Base-by-base conservation (phyloP, 164 flowering plant genomes). In the Litsea cubeba region DNA sequence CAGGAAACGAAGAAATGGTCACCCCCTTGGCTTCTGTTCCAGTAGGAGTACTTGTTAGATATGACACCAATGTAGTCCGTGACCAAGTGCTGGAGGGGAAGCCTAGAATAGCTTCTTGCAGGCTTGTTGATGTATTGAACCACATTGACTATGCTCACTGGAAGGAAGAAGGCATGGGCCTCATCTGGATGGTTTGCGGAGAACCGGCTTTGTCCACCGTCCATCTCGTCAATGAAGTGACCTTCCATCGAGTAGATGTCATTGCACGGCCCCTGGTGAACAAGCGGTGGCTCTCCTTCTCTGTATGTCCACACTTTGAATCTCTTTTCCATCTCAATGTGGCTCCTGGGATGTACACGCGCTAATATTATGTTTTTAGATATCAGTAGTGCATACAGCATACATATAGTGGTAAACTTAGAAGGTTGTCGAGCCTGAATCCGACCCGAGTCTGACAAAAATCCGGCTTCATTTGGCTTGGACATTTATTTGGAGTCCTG, bases 1-100 rank as follows among this genome's bases (percentile, higher is more conserved):
- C 98, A 93, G 62, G 98, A 79, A 50, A 91, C 84, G 88, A 93
- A 86, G 88, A 90, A 88, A 77, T 93, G 98, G 72, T 93, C 93
- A 69, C 91, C 92, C 3, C 96, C 94, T 20, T 69, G 79, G 64
- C 89, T 87, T 63, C 84, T 65, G 74, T 93, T 93, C 98, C 98
- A 93, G 71, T 82, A 91, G 1, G 96, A 93, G 79, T 93, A 77
- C 60, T 85, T 87, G 11, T 77, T 63, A 20, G 98, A 87, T 30
- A 93, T 74, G 12, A 87, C 74, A 11, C 72, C 71, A 22, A 90
- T 85, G 64, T 93, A 93, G 74, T 89, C 94, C 3, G 81, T 60
- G 12, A 87, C 84, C 28, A 83, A 81, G 3, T 71, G 75, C 63
- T 26, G 57, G 54, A 93, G 77, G 0, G 90, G 86, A 12, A 58